Evolutionary conservation across 768 basidiomycete species (phyloP), one percentile per base, ranked within the genome.

Genomic region (Dentipellis sp.): DNA sequence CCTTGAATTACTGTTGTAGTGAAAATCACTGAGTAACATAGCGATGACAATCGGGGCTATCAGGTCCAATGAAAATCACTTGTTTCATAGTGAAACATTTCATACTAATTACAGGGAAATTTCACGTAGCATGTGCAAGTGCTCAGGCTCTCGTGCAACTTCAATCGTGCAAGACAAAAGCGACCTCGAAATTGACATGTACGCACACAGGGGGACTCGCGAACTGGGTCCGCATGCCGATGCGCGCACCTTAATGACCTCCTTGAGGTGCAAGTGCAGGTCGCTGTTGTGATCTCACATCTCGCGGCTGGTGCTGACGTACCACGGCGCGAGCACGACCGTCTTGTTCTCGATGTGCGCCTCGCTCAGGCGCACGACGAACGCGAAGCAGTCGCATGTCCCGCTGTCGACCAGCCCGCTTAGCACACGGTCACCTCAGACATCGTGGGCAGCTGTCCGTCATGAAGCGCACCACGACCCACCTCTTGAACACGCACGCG

Each of bases 371-470:
- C 86, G 77, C 62, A 94, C 83, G 17, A 69, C 71, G 69, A 94
- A 95, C 21, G 74, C 67, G 71, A 95, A 95, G 17, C 88, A 74
- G 65, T 94, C 93, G 66, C 80, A 78, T 21, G 54, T 55, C 38
- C 72, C 68, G 34, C 60, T 66, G 47, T 62, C 62, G 21, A 74
- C 59, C 37, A 75, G 56, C 79, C 76, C 16, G 80, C 69, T 67
- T 90, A 86, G 51, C 79, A 82, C 22, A 84, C 94, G 0, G 84
- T 81, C 56, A 97, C 90, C 69, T 98, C 95, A 68, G 86, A 89
- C 57, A 91, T 94, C 49, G 95, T 99, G 69, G 91, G 95, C 95
- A 98, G 62, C 76, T 78, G 67, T 98, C 95, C 63, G 94, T 80
- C 1, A 95, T 97, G 70, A 97, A 98, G 29, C 95, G 82, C 23